Evolutionary conservation across 1,284 basidiomycete genomes (phyloP).

Genomic region (Schizopora paradoxa): DNA sequence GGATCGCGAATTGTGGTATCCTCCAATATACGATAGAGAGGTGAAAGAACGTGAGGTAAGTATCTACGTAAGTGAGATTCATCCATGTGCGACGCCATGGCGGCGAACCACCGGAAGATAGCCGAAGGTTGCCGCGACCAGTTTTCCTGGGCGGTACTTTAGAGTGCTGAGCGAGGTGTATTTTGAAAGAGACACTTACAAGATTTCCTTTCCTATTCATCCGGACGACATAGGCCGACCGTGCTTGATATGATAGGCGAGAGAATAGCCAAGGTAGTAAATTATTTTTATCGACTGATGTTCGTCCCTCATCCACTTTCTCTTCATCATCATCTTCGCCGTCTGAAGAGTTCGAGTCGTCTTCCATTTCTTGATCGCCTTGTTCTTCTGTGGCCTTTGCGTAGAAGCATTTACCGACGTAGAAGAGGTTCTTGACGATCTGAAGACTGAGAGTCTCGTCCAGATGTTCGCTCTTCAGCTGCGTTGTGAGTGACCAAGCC

Average conservation of each 20-base stretch:
- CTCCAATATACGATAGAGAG: conserved; percentile 82
- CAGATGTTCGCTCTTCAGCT: conserved; percentile 80
- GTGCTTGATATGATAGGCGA: conserved; percentile 84
- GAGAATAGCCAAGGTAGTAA: conserved; percentile 92
- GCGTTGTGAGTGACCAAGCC: conserved; percentile 71
- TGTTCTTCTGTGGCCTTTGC: conserved; percentile 30
- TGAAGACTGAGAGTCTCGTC: conserved; percentile 79
- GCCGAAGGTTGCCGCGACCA: conserved; percentile 83
- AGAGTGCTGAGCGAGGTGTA: conserved; percentile 10
- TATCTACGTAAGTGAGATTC: conserved; percentile 54
- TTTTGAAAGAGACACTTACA: conserved; percentile 37
- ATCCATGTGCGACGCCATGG: conserved; percentile 75
- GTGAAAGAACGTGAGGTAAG: conserved; percentile 81
- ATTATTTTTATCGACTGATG: conserved; percentile 35
- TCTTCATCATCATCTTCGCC: conserved; percentile 30
- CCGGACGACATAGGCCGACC: conserved; percentile 65
- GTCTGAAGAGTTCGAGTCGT: conserved; percentile 30
- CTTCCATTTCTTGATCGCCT: conserved; percentile 27
- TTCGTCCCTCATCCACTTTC: conserved; percentile 28
- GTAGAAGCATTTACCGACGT: conserved; percentile 80
- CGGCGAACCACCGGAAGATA: conserved; percentile 90
- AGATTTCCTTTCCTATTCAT: conserved; percentile 44
- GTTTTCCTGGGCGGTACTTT: conserved; percentile 37
- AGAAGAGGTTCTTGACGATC: conserved; percentile 92
- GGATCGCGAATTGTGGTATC: conserved; percentile 76